phyloP scores from a whole-genome alignment of 768 basidiomycete genomes.

The Coprinopsis cinerea region DNA sequence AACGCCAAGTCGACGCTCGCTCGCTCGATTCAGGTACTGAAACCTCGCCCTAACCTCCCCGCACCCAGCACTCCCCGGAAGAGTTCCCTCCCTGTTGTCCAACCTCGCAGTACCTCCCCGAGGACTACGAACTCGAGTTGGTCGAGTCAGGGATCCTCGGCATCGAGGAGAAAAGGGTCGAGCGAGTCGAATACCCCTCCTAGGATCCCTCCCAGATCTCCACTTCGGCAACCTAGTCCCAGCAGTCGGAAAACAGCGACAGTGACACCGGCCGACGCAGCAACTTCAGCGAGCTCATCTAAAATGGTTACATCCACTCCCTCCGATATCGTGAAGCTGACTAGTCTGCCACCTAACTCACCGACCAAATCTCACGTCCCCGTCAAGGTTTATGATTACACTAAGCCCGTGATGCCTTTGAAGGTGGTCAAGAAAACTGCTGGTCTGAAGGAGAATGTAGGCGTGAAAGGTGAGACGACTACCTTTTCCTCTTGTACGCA shows the following conservation, averaged over 20 bases:
- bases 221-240: not conserved
- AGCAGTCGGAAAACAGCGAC: not conserved
- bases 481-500: not conserved
- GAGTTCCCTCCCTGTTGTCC: not conserved
- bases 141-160: not conserved
- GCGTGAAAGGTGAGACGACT: not conserved
- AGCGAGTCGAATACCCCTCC: not conserved
- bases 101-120: not conserved
- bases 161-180: not conserved
- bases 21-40: not conserved
- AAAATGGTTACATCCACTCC: not conserved
- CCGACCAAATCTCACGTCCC: not conserved
- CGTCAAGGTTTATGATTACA: conserved; percentile 6
- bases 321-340: not conserved
- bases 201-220: conserved; percentile 2
- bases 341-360: not conserved
- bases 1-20: not conserved
- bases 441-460: not conserved
- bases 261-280: not conserved
- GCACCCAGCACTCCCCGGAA: not conserved
- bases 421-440: conserved; percentile 7
- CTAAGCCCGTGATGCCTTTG: conserved; percentile 5
- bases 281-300: not conserved
- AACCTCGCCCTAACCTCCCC: not conserved
- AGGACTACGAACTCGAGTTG: not conserved